Conservation (phyloP, 352 stramenopile species). For the Globisporangium polare region DNA sequence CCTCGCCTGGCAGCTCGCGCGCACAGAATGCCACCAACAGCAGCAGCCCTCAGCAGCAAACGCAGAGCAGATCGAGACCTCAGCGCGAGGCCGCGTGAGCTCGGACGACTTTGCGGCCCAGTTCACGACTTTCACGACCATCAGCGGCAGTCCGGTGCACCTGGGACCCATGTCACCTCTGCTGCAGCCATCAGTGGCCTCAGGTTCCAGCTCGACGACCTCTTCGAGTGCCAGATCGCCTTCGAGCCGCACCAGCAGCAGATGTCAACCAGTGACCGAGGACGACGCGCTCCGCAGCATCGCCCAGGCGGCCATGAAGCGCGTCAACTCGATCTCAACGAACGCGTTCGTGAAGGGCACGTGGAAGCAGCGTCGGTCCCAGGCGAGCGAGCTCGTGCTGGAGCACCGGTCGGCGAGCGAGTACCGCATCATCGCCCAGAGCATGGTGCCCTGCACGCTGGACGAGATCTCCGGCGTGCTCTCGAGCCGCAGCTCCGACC, state of each 20-base stretch:
- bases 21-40: neutral
- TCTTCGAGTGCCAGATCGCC: neutral
- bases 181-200: neutral
- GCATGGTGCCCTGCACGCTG: slow-evolving; percentile 20
- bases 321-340: slow-evolving; percentile 5
- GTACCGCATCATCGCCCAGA: slow-evolving; percentile 20
- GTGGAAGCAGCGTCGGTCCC: slow-evolving; percentile 10
- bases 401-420: slow-evolving; percentile 14
- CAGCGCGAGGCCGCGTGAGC: neutral
- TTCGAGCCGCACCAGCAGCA: neutral
- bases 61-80: neutral
- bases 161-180: slow-evolving; percentile 1
- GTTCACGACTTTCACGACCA: neutral
- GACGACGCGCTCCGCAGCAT: slow-evolving; percentile 11
- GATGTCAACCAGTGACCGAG: slow-evolving; percentile 1
- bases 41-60: neutral
- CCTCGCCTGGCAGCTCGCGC: neutral
- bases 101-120: neutral
- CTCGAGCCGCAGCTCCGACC: slow-evolving; percentile 19
- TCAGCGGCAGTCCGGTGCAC: neutral
- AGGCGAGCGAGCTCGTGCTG: slow-evolving; percentile 11
- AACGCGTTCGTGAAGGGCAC: slow-evolving; percentile 16
- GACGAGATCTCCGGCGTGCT: slow-evolving; percentile 20
- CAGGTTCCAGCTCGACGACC: neutral
- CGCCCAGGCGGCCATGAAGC: slow-evolving; percentile 9